phyloP scores from a whole-genome alignment of 2,329 filamentous ascomycete genomes.

The Verticillium tricorpus region DNA sequence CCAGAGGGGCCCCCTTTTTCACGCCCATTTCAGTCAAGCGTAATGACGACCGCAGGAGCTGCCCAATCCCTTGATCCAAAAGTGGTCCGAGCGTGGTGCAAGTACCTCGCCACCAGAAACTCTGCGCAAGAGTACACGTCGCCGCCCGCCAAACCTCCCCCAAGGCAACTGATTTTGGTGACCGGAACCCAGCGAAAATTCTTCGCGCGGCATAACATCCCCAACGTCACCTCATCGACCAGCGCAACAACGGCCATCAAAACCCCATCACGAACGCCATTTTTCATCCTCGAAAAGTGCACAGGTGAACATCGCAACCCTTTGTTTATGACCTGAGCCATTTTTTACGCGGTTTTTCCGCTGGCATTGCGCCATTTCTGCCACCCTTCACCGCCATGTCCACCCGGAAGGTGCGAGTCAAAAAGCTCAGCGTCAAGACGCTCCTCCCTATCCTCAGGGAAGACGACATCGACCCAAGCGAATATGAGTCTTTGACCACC shows the following conservation, averaged over 20 bases:
- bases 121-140: constrained; percentile 8
- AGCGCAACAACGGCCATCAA: constrained; percentile 46
- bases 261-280: constrained; percentile 44
- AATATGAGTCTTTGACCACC: constrained; percentile 82
- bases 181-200: constrained; percentile 42
- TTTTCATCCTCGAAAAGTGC: constrained; percentile 52
- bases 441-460: constrained; percentile 83
- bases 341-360: constrained; percentile 61
- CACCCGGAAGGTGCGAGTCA: constrained; percentile 69
- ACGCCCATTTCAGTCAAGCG: constrained; percentile 5
- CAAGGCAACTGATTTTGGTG: constrained; percentile 14
- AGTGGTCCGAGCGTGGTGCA: constrained; percentile 10
- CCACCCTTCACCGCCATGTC: constrained; percentile 47
- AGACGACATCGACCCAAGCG: constrained; percentile 78
- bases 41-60: constrained; percentile 7
- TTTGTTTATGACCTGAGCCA: constrained; percentile 57
- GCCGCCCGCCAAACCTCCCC: constrained; percentile 5
- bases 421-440: constrained; percentile 91
- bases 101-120: constrained; percentile 6
- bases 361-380: constrained; percentile 34
- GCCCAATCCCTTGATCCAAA: constrained; percentile 5
- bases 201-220: constrained; percentile 49
- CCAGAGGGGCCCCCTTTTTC: constrained; percentile 6
- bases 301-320: constrained; percentile 47
- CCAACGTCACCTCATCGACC: constrained; percentile 53